Conservation (phyloP, 129 eudicot genomes). For the carrot (Daucus carota) region DNA sequence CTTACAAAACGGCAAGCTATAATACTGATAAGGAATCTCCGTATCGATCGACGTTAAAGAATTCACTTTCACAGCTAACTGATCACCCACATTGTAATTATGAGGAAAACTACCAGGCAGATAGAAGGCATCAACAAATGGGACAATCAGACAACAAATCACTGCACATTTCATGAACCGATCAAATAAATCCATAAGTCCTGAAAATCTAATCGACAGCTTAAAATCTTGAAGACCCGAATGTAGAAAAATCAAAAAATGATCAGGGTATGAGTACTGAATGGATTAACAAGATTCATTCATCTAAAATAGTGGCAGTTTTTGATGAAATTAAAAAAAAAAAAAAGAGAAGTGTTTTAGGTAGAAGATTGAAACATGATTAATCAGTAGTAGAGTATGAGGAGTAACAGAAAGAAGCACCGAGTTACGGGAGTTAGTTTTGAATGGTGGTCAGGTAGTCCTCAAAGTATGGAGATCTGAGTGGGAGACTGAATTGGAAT, state of each 20-base stretch:
- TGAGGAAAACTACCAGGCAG: conserved; percentile 14
- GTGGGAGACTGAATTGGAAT: neutral
- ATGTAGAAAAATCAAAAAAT: neutral
- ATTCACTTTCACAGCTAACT: conserved; percentile 14
- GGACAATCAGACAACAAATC: conserved; percentile 3
- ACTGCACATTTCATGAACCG: conserved; percentile 3
- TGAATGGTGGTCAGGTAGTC: conserved; percentile 8
- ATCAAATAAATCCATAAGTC: conserved; percentile 9
- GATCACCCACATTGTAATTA: conserved; percentile 12
- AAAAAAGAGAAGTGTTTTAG: neutral
- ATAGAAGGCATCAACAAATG: conserved; percentile 3
- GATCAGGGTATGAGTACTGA: neutral
- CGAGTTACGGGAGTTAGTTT: conserved; percentile 3
- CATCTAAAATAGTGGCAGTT: neutral
- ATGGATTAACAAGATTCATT: neutral
- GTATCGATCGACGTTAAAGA: conserved; percentile 9
- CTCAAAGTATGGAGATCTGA: conserved; percentile 5
- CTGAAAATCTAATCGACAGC: neutral
- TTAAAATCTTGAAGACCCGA: neutral
- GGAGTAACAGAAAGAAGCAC: neutral
- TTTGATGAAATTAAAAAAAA: neutral
- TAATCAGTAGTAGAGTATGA: conserved; percentile 1
- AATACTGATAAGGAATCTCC: conserved; percentile 4
- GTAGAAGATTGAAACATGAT: neutral
- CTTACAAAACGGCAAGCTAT: conserved; percentile 14